phyloP scores from a whole-genome alignment of 306 rosid species.

The Inga leiocalycina region DNA sequence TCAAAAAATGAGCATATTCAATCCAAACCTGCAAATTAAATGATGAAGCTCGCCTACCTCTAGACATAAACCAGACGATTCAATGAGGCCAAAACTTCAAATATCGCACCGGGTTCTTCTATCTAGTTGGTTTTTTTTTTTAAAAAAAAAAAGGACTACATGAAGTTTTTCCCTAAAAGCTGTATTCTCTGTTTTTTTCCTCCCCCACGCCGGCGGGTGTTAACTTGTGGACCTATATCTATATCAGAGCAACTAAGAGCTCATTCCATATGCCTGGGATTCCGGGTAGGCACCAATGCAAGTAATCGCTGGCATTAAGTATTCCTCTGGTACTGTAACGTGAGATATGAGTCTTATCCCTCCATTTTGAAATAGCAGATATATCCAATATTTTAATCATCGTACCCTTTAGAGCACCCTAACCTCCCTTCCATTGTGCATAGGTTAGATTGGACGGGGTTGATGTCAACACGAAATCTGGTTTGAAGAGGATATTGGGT shows the following conservation, averaged over 20 bases:
- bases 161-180: neutral
- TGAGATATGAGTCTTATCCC: slow-evolving; percentile 16
- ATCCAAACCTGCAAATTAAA: neutral
- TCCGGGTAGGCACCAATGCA: slow-evolving; percentile 14
- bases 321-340: neutral
- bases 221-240: neutral
- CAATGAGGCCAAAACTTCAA: neutral
- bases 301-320: neutral
- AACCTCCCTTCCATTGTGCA: neutral
- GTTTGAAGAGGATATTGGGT: no score
- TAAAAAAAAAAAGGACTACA: neutral
- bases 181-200: neutral
- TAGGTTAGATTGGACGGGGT: no score
- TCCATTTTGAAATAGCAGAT: slow-evolving; percentile 7
- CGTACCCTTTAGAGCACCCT: neutral
- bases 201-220: neutral
- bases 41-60: neutral
- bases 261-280: slow-evolving; percentile 13
- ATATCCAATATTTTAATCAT: slow-evolving; percentile 5
- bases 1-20: no score
- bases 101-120: neutral
- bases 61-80: neutral
- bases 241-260: slow-evolving; percentile 1
- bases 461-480: no score
- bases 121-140: no score